A percentile compares a stretch with the other conserved stretches of the same genome.
Conservation (phyloP, 345 rosid species). For the Kandelia obovata region DNA sequence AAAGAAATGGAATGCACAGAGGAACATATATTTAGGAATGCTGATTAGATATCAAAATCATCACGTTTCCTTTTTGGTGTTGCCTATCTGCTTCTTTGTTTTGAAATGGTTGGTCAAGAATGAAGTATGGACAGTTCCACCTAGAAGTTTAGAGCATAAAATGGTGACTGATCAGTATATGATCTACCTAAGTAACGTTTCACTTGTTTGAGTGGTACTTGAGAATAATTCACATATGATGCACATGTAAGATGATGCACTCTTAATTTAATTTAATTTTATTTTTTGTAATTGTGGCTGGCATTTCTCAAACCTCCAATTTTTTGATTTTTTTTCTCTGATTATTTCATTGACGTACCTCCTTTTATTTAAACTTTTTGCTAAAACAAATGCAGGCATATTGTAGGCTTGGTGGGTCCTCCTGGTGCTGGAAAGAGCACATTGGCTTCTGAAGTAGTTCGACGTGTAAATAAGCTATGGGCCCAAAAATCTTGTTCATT, state of each 20-base stretch:
- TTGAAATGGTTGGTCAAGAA: no score
- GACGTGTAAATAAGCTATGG: conserved; percentile 64
- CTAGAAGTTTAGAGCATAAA: no score
- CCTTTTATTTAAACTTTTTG: background rate
- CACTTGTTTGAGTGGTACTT: background rate
- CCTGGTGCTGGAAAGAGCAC: conserved; percentile 98
- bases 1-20: no score
- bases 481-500: conserved; percentile 57
- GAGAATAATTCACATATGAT: background rate
- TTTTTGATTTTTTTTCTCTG: background rate
- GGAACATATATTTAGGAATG: no score
- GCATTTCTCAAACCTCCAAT: no score
- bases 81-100: no score
- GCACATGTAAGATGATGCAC: no score
- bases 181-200: conserved; percentile 3
- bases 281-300: no score
- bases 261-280: no score
- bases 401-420: conserved; percentile 88
- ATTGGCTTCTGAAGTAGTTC: conserved; percentile 67
- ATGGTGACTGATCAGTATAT: background rate
- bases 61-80: no score
- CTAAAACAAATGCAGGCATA: conserved; percentile 45
- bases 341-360: background rate
- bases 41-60: no score
- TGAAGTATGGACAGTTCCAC: no score